Evolutionary conservation across 2,329 filamentous ascomycete genomes (phyloP), one percentile per base, ranked within the genome.

Genomic region (Dothideomycetes sp.): DNA sequence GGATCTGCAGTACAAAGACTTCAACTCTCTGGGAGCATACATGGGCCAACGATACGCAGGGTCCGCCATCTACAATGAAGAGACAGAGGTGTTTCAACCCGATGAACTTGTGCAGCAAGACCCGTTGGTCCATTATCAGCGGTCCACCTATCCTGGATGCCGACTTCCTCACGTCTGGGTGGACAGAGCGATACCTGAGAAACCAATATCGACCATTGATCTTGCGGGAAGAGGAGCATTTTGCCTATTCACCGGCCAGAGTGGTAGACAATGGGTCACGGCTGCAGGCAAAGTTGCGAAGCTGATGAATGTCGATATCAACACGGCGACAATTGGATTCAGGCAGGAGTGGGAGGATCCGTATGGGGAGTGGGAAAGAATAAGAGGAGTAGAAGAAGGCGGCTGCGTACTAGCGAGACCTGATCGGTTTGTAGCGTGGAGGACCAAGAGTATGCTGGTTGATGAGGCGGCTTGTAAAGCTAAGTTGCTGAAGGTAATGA

Each of bases 81-180:
- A 68, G 45, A 47, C 58, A 1, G 51, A 46, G 0, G 12, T 27
- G 22, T 7, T 7, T 7, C 7, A 27, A 12, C 7, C 7, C 22
- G 71, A 73, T 44, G n/a, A 41, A 44, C 5, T 46, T 42, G 3
- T 44, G 2, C 47, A 59, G 17, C 48, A 59, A 12, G 65, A 75
- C 44, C 52, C 58, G 0, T 60, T 69, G 4, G 49, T 66, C 10
- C 50, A 66, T 30, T 59, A 71, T 45, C 54, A 61, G 24, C 60
- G 63, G 29, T 67, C 55, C 36, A 79, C 77, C 3, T 76, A 69
- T 47, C 77, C 77, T 0, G 78, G 77, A 5, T 62, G 63, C 19
- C 62, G 76, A 2, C 55, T 80, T 16, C 77, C 78, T 4, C 77
- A 82, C 53, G 75, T 64, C 0, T 81, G 77, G 77, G 57, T 81